These are phyloP conservation scores for Luffa aegyptiaca DNA, from an alignment of 306 rosid genomes.

Conservation along the genomic window DNA sequence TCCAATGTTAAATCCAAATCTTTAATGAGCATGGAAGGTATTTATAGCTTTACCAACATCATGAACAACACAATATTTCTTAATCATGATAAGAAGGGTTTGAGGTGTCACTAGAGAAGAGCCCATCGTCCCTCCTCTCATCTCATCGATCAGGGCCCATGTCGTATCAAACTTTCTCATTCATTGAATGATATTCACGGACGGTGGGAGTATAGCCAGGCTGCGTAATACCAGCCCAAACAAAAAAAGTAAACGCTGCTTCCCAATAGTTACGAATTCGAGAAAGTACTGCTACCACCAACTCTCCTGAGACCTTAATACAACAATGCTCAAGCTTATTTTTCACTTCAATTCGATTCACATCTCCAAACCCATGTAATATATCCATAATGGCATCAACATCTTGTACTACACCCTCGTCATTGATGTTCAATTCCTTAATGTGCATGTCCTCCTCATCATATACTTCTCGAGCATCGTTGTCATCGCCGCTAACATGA, in stretches of 20 bases:
- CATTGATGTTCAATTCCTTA: conserved; percentile 17
- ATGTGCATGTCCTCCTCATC: conserved; percentile 11
- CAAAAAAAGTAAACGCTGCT: conserved; percentile 72
- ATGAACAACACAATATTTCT: conserved; percentile 57
- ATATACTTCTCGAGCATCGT: neutral
- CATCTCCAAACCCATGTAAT: conserved; percentile 23
- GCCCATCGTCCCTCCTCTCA: conserved; percentile 19
- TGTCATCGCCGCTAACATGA: neutral
- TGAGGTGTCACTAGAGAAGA: conserved; percentile 50
- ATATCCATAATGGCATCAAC: conserved; percentile 46
- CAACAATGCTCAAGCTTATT: conserved; percentile 45
- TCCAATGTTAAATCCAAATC: conserved; percentile 43
- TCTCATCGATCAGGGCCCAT: too few relatives aligned
- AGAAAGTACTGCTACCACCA: conserved; percentile 65
- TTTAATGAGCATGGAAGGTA: conserved; percentile 3
- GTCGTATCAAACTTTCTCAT: conserved; percentile 29
- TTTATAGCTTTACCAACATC: conserved; percentile 15
- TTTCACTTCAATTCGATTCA: conserved; percentile 20
- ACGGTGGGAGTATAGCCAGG: conserved; percentile 45
- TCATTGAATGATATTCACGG: conserved; percentile 72
- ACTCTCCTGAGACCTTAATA: conserved; percentile 38
- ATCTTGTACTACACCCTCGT: conserved; percentile 29
- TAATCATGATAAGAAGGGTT: conserved; percentile 72
- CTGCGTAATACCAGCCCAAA: conserved; percentile 81
- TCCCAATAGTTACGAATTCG: conserved; percentile 74